A percentile compares a stretch with the other conserved stretches of the same genome.
Conservation (phyloP, 768 basidiomycete genomes). For the Suillus tomentosus region DNA sequence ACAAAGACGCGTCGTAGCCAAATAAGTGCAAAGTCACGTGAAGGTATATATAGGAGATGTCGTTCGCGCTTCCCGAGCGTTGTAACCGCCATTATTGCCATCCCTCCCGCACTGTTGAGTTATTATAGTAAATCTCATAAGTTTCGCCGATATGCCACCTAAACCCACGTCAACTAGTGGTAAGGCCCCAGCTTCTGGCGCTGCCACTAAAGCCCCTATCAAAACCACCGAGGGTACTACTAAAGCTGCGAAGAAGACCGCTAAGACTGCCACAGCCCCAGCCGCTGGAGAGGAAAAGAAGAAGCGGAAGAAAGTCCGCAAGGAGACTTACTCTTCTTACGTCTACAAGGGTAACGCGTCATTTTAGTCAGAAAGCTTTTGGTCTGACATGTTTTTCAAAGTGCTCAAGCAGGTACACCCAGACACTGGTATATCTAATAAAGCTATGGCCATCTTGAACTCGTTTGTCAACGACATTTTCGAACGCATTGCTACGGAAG, state of each 20-base stretch:
- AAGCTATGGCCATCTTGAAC: slow-evolving; percentile 96
- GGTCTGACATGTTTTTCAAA: slow-evolving; percentile 29
- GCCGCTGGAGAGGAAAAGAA: slow-evolving; percentile 76
- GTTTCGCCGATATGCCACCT: slow-evolving; percentile 44
- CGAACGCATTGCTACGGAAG: slow-evolving; percentile 90
- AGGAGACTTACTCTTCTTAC: slow-evolving; percentile 94
- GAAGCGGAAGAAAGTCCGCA: slow-evolving; percentile 82
- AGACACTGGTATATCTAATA: slow-evolving; percentile 99
- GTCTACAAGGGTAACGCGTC: slow-evolving; percentile 78
- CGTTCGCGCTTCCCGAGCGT: slow-evolving; percentile 7
- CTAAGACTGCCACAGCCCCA: slow-evolving; percentile 53
- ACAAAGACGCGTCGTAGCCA: slow-evolving; percentile 42
- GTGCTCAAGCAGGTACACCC: slow-evolving; percentile 98
- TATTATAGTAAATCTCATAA: neutral
- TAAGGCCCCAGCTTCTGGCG: slow-evolving; percentile 63
- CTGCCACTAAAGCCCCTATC: slow-evolving; percentile 66
- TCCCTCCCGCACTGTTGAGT: slow-evolving; percentile 4
- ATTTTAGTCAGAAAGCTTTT: neutral
- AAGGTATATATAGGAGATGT: slow-evolving; percentile 37
- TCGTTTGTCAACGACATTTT: slow-evolving; percentile 96
- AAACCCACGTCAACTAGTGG: slow-evolving; percentile 75
- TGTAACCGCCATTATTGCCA: slow-evolving; percentile 23
- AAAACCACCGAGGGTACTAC: slow-evolving; percentile 47
- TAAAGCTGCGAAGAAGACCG: slow-evolving; percentile 82
- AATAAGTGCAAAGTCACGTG: slow-evolving; percentile 37